Conservation (phyloP, 1,284 basidiomycete species). For the Pseudozyma sp. region DNA sequence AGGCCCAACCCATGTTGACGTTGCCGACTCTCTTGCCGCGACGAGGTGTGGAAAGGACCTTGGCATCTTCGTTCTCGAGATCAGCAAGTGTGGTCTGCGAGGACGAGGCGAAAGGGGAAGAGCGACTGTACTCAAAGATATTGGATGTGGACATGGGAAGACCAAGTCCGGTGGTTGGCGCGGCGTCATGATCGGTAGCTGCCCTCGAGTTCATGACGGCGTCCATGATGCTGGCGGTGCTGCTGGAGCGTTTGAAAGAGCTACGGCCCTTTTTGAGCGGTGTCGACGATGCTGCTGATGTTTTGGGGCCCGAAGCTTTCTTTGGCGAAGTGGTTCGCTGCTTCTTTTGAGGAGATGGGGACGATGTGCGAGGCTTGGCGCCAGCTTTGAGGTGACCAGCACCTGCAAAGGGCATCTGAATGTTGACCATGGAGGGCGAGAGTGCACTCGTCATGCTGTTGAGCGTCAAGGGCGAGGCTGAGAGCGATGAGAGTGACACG, state of each 20-base stretch:
- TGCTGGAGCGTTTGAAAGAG: conserved; percentile 38
- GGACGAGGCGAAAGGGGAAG: conserved; percentile 41
- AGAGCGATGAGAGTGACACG: conserved; percentile 4
- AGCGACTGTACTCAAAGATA: conserved; percentile 24
- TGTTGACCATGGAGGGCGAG: conserved; percentile 48
- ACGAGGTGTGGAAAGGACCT: conserved; percentile 46
- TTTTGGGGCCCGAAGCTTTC: conserved; percentile 12
- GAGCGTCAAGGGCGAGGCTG: conserved; percentile 2
- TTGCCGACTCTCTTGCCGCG: conserved; percentile 50
- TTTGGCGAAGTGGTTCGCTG: conserved; percentile 28
- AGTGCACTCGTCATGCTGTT: conserved; percentile 40
- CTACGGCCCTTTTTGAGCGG: conserved; percentile 15
- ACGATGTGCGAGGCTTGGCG: conserved; percentile 26
- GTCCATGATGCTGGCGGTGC: conserved; percentile 51
- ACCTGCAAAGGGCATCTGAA: conserved; percentile 44
- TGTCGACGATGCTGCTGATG: conserved; percentile 10
- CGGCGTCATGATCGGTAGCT: conserved; percentile 40
- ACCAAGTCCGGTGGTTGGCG: conserved; percentile 5
- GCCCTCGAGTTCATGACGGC: conserved; percentile 49
- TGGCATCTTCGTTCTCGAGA: conserved; percentile 28
- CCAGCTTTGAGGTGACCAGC: conserved; percentile 42
- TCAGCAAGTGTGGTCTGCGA: conserved; percentile 47
- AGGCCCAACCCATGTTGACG: conserved; percentile 54
- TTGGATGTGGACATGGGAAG: conserved; percentile 8
- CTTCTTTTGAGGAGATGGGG: conserved; percentile 47